A percentile compares a stretch with the other conserved stretches of the same genome.
Evolutionary conservation across 2,329 filamentous ascomycete genomes (phyloP).

Genomic region (Xylaria arbuscula): DNA sequence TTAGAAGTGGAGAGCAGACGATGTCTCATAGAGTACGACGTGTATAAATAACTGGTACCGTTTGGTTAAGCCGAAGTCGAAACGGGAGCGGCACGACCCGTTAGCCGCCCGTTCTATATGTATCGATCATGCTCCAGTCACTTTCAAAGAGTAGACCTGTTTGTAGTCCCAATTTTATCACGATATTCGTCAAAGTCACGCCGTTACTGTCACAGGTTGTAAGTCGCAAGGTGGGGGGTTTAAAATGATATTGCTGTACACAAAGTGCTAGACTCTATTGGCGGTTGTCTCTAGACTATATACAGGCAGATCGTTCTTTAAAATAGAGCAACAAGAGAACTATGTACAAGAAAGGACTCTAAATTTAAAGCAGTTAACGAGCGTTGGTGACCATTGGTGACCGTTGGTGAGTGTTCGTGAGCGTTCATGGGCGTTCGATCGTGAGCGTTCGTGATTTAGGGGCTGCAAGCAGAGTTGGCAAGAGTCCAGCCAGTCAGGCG

Average conservation of each 20-base stretch:
- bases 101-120: too few species aligned
- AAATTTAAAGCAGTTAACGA: not conserved
- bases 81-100: too few species aligned
- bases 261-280: not conserved
- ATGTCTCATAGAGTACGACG: too few species aligned
- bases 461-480: not conserved
- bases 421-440: too few species aligned
- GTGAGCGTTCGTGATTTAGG: not conserved
- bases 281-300: not conserved
- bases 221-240: not conserved
- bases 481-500: conserved; percentile 36
- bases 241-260: not conserved
- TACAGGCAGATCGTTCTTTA: not conserved
- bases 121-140: too few species aligned
- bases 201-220: not conserved
- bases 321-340: not conserved
- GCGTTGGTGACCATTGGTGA: not conserved
- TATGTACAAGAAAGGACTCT: conserved; percentile 1
- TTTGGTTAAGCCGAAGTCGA: too few species aligned
- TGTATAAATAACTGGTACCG: too few species aligned
- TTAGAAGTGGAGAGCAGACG: too few species aligned
- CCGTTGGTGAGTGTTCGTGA: too few species aligned
- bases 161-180: not conserved
- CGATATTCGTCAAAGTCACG: not conserved
- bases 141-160: too few species aligned